Evolutionary conservation across 1,284 basidiomycete species (phyloP), one percentile per base, ranked within the genome.

Genomic region (Exobasidium cylindrosporum): DNA sequence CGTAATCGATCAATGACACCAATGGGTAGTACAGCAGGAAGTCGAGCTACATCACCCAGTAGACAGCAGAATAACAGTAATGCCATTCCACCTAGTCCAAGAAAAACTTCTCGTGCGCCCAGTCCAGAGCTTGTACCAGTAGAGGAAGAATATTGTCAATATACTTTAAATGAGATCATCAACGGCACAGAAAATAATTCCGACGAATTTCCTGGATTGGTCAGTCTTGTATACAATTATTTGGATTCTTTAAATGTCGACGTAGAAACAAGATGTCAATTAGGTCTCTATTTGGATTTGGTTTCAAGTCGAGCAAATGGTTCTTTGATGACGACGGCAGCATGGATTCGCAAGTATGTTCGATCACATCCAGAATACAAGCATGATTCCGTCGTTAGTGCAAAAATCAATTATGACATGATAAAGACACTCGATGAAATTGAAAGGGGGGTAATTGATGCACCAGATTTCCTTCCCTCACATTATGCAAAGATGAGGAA

Each of bases 311-410:
- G 95, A 49, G 89, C 94, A 3, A 86, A 89, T 75, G 94, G 94
- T 88, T 91, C 91, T 17, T 83, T 97, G n/a, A 81, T 87, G 74
- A 98, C 96, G 0, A 86, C 91, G 0, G 96, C 96, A 1, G 87
- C 87, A 6, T 99, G 92, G 92, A 93, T 97, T 61, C 86, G 96
- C 29, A 84, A 90, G 53, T 98, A 96, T 80, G 89, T 99, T 52
- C 87, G 87, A 23, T 84, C 86, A 1, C 96, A 99, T 81, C 91
- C 93, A 2, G 85, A 83, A 23, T 99, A 99, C 83, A 89, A 90
- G 81, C 85, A 86, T 57, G 93, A 98, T 81, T 96, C 92, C 46
- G 88, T 90, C 35, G 90, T 99, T 26, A 89, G 84, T 55, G 86
- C 92, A 76, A 87, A 90, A 81, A 92, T 98, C 78, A 24, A 21